These are phyloP conservation scores for Fallopia convolvulus DNA, from an alignment of 148 eudicot species.

Conservation along the genomic window DNA sequence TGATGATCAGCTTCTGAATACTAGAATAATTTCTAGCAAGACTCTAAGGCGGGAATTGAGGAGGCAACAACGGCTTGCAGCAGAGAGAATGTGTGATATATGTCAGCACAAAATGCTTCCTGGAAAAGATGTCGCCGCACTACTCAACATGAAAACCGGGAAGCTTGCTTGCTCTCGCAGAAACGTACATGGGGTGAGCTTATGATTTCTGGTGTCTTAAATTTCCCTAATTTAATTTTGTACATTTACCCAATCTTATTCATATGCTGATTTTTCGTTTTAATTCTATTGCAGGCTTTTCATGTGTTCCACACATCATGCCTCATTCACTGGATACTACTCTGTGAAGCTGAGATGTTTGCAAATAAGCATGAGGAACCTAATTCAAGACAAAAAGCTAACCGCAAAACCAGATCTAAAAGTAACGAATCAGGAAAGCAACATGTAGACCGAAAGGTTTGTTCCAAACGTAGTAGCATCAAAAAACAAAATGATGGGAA, in stretches of 20 bases:
- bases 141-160: constrained; percentile 73
- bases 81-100: constrained; percentile 77
- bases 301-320: constrained; percentile 85
- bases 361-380: constrained; percentile 32
- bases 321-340: constrained; percentile 86
- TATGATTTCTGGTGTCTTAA: not conserved
- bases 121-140: constrained; percentile 85
- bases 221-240: constrained; percentile 2
- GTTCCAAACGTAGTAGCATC: constrained; percentile 26
- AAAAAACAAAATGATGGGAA: constrained; percentile 24
- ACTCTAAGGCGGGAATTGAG: constrained; percentile 55
- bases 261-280: not conserved
- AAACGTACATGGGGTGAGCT: constrained; percentile 68
- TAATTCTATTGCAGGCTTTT: constrained; percentile 54
- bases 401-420: constrained; percentile 24
- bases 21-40: constrained; percentile 47
- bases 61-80: constrained; percentile 44
- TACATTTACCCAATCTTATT: not conserved
- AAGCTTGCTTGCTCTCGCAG: constrained; percentile 78
- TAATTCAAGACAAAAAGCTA: constrained; percentile 36
- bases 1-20: constrained; percentile 58
- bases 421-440: constrained; percentile 17
- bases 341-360: constrained; percentile 62
- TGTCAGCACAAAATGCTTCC: constrained; percentile 90
- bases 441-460: constrained; percentile 20